phyloP scores from a whole-genome alignment of 1,284 basidiomycete species.

The Heterobasidion irregulare region DNA sequence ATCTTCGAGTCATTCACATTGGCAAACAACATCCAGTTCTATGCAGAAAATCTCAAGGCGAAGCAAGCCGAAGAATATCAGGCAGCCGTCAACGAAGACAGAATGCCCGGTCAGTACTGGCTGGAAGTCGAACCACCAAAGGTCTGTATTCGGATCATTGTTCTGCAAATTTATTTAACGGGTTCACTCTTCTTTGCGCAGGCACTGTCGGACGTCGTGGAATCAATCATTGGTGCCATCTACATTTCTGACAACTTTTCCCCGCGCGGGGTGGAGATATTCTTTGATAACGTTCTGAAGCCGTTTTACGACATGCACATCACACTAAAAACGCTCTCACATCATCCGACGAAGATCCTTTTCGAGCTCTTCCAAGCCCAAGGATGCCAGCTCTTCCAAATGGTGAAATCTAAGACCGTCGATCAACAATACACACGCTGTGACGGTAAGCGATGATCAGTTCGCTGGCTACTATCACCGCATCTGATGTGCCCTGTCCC shows the following conservation, averaged over 20 bases:
- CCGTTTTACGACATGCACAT: constrained; percentile 73
- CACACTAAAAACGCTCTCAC: constrained; percentile 57
- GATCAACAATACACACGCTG: constrained; percentile 31
- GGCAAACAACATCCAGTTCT: constrained; percentile 40
- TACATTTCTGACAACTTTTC: constrained; percentile 69
- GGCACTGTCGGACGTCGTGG: constrained; percentile 70
- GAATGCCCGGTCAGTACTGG: constrained; percentile 66
- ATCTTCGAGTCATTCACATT: constrained; percentile 47
- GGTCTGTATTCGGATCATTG: constrained; percentile 25
- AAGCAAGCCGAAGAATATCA: constrained; percentile 42
- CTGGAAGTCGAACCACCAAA: constrained; percentile 67
- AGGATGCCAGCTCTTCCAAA: constrained; percentile 55
- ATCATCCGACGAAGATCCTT: constrained; percentile 68
- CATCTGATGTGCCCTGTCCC: not conserved
- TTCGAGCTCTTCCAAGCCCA: constrained; percentile 63
- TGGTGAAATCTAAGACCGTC: constrained; percentile 33
- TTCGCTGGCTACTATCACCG: not conserved
- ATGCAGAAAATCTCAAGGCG: constrained; percentile 38
- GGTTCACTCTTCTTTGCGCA: constrained; percentile 17
- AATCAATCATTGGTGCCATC: constrained; percentile 67
- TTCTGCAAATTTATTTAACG: not conserved
- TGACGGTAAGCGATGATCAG: constrained; percentile 31
- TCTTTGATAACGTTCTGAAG: constrained; percentile 59
- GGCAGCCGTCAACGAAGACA: constrained; percentile 35
- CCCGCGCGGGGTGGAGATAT: constrained; percentile 43